These are phyloP conservation scores for Filobasidium wieringae DNA, from an alignment of 768 basidiomycete species.

Conservation along the genomic window DNA sequence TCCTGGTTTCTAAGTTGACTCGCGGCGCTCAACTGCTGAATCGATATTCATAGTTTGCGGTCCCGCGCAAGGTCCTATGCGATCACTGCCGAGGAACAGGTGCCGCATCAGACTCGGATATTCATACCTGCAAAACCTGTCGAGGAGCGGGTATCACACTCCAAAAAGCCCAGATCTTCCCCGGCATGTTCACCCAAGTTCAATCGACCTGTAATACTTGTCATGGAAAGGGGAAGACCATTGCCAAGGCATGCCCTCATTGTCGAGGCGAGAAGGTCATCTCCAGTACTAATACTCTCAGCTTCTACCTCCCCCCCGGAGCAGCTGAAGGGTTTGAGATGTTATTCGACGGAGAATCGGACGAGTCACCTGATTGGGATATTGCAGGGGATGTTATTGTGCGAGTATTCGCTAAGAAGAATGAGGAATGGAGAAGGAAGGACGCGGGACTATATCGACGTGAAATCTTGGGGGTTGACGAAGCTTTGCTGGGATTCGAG, in stretches of 20 bases:
- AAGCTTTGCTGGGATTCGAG: constrained; percentile 97
- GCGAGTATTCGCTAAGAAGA: constrained; percentile 66
- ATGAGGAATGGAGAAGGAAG: constrained; percentile 64
- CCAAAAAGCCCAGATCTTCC: constrained; percentile 86
- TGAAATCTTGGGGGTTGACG: constrained; percentile 79
- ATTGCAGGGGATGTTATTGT: constrained; percentile 76
- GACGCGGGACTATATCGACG: constrained; percentile 84
- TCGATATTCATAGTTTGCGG: constrained; percentile 56
- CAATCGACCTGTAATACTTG: constrained; percentile 73
- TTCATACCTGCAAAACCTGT: constrained; percentile 75
- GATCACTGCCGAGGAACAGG: constrained; percentile 95
- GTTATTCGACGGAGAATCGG: constrained; percentile 89
- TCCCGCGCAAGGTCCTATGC: constrained; percentile 83
- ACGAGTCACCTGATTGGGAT: constrained; percentile 92
- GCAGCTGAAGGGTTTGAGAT: constrained; percentile 89
- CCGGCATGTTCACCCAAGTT: constrained; percentile 86
- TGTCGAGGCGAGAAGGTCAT: constrained; percentile 72
- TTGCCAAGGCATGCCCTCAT: constrained; percentile 65
- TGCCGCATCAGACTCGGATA: constrained; percentile 75
- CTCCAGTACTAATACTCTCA: constrained; percentile 68
- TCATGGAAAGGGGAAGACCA: constrained; percentile 66
- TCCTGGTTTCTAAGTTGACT: not conserved
- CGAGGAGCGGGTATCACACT: constrained; percentile 74
- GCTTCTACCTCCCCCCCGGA: constrained; percentile 71
- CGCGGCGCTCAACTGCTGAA: constrained; percentile 7